These are phyloP conservation scores for Fusarium luffae DNA, from an alignment of 2,329 filamentous ascomycete species.

Conservation along the genomic window DNA sequence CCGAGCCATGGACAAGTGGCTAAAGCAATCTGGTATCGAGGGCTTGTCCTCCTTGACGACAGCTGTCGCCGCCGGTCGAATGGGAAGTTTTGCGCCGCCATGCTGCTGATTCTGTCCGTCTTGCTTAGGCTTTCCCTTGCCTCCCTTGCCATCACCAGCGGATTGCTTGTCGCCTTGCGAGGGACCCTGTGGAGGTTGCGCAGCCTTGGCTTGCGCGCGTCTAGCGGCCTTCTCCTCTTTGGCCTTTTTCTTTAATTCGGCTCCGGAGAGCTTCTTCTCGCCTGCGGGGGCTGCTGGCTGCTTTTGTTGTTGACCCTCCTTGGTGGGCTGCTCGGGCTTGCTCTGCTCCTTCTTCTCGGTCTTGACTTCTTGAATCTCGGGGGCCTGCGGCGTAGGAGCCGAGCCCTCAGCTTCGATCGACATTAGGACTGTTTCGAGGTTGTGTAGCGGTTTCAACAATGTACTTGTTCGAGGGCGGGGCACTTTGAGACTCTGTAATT, in stretches of 20 bases:
- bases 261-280: slow-evolving; percentile 72
- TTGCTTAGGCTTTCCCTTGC: slow-evolving; percentile 60
- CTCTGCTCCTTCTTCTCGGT: slow-evolving; percentile 42
- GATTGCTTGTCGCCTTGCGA: slow-evolving; percentile 51
- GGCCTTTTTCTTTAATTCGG: slow-evolving; percentile 87
- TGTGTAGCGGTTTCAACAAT: slow-evolving; percentile 18
- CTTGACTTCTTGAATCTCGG: slow-evolving; percentile 45
- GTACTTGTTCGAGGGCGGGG: slow-evolving; percentile 40
- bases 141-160: slow-evolving; percentile 57
- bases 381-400: slow-evolving; percentile 43
- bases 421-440: slow-evolving; percentile 42
- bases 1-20: slow-evolving; percentile 79
- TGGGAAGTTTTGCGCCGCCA: slow-evolving; percentile 51
- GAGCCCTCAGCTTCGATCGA: slow-evolving; percentile 49
- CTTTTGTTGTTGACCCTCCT: slow-evolving; percentile 41
- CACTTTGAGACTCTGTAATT: slow-evolving; percentile 16
- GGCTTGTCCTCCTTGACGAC: slow-evolving; percentile 65
- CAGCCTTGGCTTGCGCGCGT: slow-evolving; percentile 76
- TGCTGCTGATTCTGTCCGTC: slow-evolving; percentile 51
- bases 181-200: slow-evolving; percentile 58
- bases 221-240: slow-evolving; percentile 93
- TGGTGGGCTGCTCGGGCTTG: slow-evolving; percentile 40
- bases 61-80: slow-evolving; percentile 49
- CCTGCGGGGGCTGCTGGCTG: slow-evolving; percentile 37
- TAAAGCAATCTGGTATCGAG: slow-evolving; percentile 78